phyloP scores from a whole-genome alignment of 2,329 filamentous ascomycete species.

The Tolypocladium paradoxum region DNA sequence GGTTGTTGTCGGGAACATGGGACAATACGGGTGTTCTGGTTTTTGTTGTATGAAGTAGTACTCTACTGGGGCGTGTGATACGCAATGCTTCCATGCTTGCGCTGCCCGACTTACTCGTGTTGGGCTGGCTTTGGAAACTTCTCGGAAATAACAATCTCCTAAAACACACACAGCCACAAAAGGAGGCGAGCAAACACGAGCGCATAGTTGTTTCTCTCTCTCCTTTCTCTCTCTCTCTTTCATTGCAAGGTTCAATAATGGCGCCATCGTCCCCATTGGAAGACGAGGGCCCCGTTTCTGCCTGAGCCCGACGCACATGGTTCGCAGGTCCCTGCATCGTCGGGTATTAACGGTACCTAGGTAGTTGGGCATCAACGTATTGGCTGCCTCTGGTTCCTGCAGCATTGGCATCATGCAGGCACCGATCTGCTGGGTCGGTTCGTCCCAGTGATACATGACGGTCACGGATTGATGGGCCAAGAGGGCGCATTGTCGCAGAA shows the following conservation, averaged over 20 bases:
- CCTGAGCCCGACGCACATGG: background rate
- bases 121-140: background rate
- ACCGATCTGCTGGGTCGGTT: background rate
- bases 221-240: background rate
- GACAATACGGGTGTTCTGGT: background rate
- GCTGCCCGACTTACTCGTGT: background rate
- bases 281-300: background rate
- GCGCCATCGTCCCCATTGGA: background rate
- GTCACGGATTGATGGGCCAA: background rate
- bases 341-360: background rate
- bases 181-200: background rate
- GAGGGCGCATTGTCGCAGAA: background rate
- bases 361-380: background rate
- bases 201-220: background rate
- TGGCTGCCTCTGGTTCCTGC: slow-evolving; percentile 1
- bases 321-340: slow-evolving; percentile 1
- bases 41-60: no score
- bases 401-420: background rate
- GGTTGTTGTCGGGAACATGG: background rate
- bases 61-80: background rate
- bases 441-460: background rate
- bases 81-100: background rate
- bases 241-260: background rate
- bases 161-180: background rate
- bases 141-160: background rate